Base-by-base conservation (phyloP, 2,329 filamentous ascomycete genomes). In the Ascochyta fabae region DNA sequence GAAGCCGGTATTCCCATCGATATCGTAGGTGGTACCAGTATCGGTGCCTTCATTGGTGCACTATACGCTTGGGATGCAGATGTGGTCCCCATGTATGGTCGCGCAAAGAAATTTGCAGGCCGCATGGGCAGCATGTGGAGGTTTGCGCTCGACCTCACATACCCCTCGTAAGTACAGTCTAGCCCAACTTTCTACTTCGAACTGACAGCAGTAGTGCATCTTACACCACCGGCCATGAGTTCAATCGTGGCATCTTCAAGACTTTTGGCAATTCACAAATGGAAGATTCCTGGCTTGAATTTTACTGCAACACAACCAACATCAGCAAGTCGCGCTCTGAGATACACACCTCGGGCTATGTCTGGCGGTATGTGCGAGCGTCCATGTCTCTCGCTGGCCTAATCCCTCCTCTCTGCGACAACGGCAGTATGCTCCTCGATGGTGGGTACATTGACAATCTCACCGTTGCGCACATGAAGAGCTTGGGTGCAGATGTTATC, bases 101-200 rank as follows among this genome's bases (percentile, higher is more conserved):
- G 96, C 41, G 92, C 92, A 13, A 99, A 99, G 83, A 97, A 97
- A 74, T 99, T 99, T 74, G 86, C 95, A 0, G 93, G 95, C 4
- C 89, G 96, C n/a, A 99, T 99, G 96, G 92, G 91, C 40, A 98
- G 94, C 76, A 91, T 98, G 78, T 99, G 95, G 95, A 87, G 95
- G n/a, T 97, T 99, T 74, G 93, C 93, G 1, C 81, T 99, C 3
- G 95, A 99, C 71, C 77, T 99, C 66, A 99, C 95, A 0, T 99
- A 99, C 74, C 95, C 95, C 0, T 95, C 94, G 75, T 78, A 73
- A 69, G 76, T 70, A 15, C 16, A 29, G n/a, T 4, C 13, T 19
- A 15, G 10, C 6, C 33, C 4, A 33, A 22, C 15, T 1, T 15
- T 13, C 16, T 13, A n/a, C 26, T 16, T 2, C 27, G 12, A 53